A percentile compares a stretch with the other conserved stretches of the same genome.
Conservation (phyloP, 129 eudicot species). For the Scalesia atractyloides region DNA sequence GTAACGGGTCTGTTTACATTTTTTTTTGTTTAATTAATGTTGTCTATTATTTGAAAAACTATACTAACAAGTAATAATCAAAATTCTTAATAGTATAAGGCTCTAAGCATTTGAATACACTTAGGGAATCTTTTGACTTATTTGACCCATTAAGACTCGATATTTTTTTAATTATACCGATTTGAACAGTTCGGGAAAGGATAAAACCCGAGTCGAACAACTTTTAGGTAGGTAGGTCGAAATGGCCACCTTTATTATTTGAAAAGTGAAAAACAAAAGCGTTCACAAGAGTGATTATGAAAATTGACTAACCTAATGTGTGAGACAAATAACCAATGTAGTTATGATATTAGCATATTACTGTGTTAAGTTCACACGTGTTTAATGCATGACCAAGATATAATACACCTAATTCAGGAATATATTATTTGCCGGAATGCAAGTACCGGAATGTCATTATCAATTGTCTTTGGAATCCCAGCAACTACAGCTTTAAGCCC, state of each 20-base stretch:
- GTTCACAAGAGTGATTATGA: constrained; percentile 4
- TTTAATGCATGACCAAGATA: neutral
- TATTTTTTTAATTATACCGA: neutral
- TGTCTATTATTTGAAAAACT: too few species aligned
- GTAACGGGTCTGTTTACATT: too few species aligned
- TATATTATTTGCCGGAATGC: constrained; percentile 9
- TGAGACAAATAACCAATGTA: constrained; percentile 8
- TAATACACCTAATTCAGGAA: neutral
- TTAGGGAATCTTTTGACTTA: neutral
- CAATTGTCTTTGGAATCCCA: constrained; percentile 88
- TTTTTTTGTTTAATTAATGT: too few species aligned
- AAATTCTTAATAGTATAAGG: neutral
- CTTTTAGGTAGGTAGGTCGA: neutral
- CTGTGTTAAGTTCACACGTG: neutral
- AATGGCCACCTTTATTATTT: neutral
- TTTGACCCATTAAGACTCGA: neutral
- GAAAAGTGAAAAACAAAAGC: constrained; percentile 12
- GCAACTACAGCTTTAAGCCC: constrained; percentile 83
- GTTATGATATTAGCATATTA: neutral
- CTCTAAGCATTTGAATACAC: constrained; percentile 4
- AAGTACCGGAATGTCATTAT: constrained; percentile 83
- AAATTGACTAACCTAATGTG: neutral
- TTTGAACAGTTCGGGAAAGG: neutral
- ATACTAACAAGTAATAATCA: neutral
- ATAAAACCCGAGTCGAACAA: neutral